phyloP scores from a whole-genome alignment of 805 yeast genomes.

The Brettanomyces sp. region DNA sequence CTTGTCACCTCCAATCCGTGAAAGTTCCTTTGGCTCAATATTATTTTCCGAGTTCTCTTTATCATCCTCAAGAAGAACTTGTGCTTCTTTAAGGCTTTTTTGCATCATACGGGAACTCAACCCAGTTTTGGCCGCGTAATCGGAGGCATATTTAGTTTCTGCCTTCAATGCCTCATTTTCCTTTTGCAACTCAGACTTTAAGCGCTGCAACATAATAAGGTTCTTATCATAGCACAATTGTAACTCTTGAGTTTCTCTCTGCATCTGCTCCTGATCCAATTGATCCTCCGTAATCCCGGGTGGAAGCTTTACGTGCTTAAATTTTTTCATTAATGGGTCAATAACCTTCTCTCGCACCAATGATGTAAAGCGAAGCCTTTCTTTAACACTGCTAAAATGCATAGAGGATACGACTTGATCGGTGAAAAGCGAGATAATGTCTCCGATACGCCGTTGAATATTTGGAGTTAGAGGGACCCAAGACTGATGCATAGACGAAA shows the following conservation, averaged over 20 bases:
- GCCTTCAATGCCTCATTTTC: slow-evolving; percentile 12
- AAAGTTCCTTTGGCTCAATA: too few species aligned
- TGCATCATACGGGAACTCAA: slow-evolving; percentile 9
- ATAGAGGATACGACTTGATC: slow-evolving; percentile 12
- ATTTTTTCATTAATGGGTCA: slow-evolving; percentile 13
- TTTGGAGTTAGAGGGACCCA: slow-evolving; percentile 14
- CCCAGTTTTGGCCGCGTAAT: slow-evolving; percentile 10
- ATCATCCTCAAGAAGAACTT: too few species aligned
- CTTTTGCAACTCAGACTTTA: slow-evolving; percentile 13
- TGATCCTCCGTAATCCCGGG: slow-evolving; percentile 15
- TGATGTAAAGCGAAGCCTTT: slow-evolving; percentile 10
- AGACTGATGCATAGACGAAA: slow-evolving; percentile 7
- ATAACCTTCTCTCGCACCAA: slow-evolving; percentile 13
- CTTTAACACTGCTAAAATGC: slow-evolving; percentile 9
- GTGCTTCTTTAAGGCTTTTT: slow-evolving; percentile 6
- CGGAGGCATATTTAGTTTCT: slow-evolving; percentile 13
- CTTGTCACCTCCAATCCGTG: too few species aligned
- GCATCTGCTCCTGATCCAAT: slow-evolving; percentile 18
- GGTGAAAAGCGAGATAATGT: slow-evolving; percentile 12
- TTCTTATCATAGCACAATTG: slow-evolving; percentile 18
- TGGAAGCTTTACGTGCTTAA: slow-evolving; percentile 18
- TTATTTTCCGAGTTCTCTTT: too few species aligned
- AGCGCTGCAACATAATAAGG: slow-evolving; percentile 17
- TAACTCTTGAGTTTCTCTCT: slow-evolving; percentile 14
- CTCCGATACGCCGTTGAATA: slow-evolving; percentile 7